These are phyloP conservation scores for Suillus discolor DNA, from an alignment of 768 basidiomycete genomes.

Conservation along the genomic window DNA sequence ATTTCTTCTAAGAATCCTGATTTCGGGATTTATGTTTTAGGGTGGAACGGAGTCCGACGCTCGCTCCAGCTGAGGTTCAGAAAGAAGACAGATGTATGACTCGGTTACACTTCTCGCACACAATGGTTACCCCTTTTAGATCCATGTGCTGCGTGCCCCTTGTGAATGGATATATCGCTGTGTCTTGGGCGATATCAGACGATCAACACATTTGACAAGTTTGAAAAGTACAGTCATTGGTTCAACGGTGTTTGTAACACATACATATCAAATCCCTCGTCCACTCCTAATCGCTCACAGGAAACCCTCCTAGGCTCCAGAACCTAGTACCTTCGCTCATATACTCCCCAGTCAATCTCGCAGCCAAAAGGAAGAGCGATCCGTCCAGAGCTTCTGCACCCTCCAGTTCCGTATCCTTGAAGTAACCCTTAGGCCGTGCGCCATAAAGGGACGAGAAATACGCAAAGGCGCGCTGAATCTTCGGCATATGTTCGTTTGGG, in stretches of 20 bases:
- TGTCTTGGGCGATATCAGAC: background rate
- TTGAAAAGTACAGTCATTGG: background rate
- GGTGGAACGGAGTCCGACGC: background rate
- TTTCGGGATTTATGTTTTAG: background rate
- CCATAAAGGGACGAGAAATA: conserved; percentile 38
- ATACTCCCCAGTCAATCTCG: conserved; percentile 32
- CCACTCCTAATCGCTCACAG: background rate
- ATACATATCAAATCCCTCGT: background rate
- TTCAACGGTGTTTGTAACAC: conserved; percentile 9
- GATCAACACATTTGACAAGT: background rate
- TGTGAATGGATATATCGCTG: background rate
- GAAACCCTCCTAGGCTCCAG: conserved; percentile 34
- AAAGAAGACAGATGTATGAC: background rate
- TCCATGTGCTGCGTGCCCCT: background rate
- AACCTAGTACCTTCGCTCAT: conserved; percentile 29
- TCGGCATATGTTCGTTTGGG: conserved; percentile 36
- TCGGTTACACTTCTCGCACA: background rate
- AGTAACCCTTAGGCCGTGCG: conserved; percentile 26
- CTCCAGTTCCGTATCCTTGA: conserved; percentile 30
- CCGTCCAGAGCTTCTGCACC: conserved; percentile 38
- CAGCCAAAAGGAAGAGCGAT: conserved; percentile 34
- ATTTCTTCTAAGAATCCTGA: background rate
- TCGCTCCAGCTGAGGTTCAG: background rate
- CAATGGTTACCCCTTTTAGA: background rate
- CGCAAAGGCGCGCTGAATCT: conserved; percentile 36